Percentiles rank a stretch among this genome's conserved stretches.
Evolutionary conservation across 2,329 filamentous ascomycete species (phyloP).

Genomic region (Gnomoniopsis sp.): DNA sequence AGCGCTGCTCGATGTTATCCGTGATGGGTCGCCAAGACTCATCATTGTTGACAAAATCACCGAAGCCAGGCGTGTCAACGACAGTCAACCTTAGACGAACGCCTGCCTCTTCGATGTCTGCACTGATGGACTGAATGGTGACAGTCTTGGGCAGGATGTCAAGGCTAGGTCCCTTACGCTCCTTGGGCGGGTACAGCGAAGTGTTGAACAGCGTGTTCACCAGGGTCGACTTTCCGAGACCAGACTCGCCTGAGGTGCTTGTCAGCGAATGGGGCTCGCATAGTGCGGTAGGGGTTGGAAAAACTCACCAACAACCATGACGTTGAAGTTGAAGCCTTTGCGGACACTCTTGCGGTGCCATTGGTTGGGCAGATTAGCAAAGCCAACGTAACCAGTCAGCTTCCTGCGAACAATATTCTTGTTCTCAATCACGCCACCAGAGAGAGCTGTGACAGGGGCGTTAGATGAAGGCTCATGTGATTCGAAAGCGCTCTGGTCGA

Average conservation of each 20-base stretch:
- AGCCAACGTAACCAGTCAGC: constrained; percentile 96
- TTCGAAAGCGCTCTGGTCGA: constrained; percentile 26
- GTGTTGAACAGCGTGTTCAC: constrained; percentile 99
- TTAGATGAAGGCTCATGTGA: constrained; percentile 34
- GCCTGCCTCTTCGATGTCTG: constrained; percentile 97
- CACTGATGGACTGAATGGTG: constrained; percentile 89
- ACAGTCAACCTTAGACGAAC: constrained; percentile 95
- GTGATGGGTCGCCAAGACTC: constrained; percentile 99
- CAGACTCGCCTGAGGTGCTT: constrained; percentile 77
- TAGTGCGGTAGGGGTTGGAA: neutral
- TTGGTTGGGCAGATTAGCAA: constrained; percentile 98
- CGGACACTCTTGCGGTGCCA: constrained; percentile 99
- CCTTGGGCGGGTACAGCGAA: constrained; percentile 95
- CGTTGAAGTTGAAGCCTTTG: constrained; percentile 99
- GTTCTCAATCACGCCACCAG: constrained; percentile 60
- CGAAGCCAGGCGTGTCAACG: constrained; percentile 96
- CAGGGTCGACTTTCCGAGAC: constrained; percentile 96
- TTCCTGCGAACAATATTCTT: constrained; percentile 98
- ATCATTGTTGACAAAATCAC: constrained; percentile 99
- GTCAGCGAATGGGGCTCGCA: constrained; percentile 7
- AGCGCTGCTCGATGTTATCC: constrained; percentile 99
- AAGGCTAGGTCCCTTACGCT: constrained; percentile 94
- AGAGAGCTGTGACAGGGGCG: constrained; percentile 32
- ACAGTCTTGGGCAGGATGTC: constrained; percentile 99
- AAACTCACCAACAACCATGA: constrained; percentile 96